Percentiles rank a stretch among this genome's conserved stretches.
Conservation (phyloP, 2,329 filamentous ascomycete species). For the Cladorrhinum sp. region DNA sequence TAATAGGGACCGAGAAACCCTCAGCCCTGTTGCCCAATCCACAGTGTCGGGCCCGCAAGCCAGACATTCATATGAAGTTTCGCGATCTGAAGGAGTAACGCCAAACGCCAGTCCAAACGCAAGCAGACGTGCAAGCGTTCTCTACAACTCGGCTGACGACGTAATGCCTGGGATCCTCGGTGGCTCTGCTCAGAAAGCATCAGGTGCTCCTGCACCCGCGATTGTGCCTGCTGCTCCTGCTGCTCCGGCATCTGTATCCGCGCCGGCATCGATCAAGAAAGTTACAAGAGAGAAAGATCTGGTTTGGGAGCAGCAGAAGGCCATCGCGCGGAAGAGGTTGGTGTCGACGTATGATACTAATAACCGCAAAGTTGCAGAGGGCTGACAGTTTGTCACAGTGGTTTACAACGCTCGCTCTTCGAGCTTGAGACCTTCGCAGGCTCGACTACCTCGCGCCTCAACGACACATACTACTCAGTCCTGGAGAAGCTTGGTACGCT, state of each 20-base stretch:
- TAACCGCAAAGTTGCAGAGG: background rate
- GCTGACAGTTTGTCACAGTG: conserved; percentile 38
- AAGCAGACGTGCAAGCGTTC: conserved; percentile 27
- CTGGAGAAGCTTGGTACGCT: conserved; percentile 65
- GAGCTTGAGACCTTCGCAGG: conserved; percentile 60
- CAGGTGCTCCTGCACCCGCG: conserved; percentile 1
- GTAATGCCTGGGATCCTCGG: conserved; percentile 11
- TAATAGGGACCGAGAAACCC: conserved; percentile 36
- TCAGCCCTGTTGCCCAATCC: conserved; percentile 24
- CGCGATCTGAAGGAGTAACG: conserved; percentile 44
- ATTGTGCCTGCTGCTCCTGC: background rate
- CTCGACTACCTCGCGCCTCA: conserved; percentile 61
- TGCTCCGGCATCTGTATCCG: background rate
- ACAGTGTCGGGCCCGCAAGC: conserved; percentile 29
- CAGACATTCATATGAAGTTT: conserved; percentile 43
- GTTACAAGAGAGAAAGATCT: conserved; percentile 38
- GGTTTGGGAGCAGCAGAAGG: conserved; percentile 41
- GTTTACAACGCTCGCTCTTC: conserved; percentile 49
- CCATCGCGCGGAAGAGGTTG: conserved; percentile 40
- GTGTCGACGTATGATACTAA: conserved; percentile 16
- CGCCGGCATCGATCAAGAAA: conserved; percentile 7
- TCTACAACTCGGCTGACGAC: conserved; percentile 27
- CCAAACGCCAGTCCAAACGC: conserved; percentile 31
- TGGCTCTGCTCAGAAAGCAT: background rate
- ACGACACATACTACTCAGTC: conserved; percentile 71